Evolutionary conservation across 192 early-diverging fungal species (phyloP).

Genomic region (Gonapodya prolifera): DNA sequence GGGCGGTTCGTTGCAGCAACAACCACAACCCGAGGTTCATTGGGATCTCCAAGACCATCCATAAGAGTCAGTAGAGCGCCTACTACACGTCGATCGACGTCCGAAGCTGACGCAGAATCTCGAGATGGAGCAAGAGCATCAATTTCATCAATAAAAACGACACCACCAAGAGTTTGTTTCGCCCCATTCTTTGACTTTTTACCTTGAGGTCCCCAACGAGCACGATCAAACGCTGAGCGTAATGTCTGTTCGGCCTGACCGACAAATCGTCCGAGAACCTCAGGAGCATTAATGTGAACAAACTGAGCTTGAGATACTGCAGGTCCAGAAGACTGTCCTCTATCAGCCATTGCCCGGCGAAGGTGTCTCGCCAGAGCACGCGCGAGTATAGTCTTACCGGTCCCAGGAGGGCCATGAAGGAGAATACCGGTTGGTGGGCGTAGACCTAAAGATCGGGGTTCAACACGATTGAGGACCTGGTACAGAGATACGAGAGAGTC

Average conservation of each 20-base stretch:
- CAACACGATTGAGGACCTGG: constrained; percentile 30
- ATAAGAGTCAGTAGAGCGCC: constrained; percentile 87
- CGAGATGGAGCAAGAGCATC: constrained; percentile 46
- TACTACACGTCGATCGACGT: constrained; percentile 82
- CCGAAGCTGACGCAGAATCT: constrained; percentile 41
- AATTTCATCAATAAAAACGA: constrained; percentile 91
- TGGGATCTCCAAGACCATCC: constrained; percentile 45
- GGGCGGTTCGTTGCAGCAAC: constrained; percentile 92
- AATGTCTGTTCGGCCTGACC: constrained; percentile 89
- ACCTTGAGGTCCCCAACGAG: not conserved
- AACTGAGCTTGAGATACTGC: constrained; percentile 53
- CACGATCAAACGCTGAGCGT: not conserved
- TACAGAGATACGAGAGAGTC: constrained; percentile 55
- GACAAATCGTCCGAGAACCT: constrained; percentile 77
- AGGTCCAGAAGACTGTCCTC: not conserved
- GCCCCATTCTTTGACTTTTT: not conserved
- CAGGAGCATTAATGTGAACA: constrained; percentile 82
- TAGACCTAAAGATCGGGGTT: constrained; percentile 30
- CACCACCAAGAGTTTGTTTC: constrained; percentile 7
- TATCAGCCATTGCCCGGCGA: not conserved
- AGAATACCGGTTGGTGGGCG: constrained; percentile 82
- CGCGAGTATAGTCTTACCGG: constrained; percentile 92
- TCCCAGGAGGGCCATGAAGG: constrained; percentile 84
- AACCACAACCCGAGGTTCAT: constrained; percentile 45
- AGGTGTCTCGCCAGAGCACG: constrained; percentile 55